A percentile compares a stretch with the other conserved stretches of the same genome.
Conservation (phyloP, 768 basidiomycete genomes). For the Pleurotus tuber-regium region DNA sequence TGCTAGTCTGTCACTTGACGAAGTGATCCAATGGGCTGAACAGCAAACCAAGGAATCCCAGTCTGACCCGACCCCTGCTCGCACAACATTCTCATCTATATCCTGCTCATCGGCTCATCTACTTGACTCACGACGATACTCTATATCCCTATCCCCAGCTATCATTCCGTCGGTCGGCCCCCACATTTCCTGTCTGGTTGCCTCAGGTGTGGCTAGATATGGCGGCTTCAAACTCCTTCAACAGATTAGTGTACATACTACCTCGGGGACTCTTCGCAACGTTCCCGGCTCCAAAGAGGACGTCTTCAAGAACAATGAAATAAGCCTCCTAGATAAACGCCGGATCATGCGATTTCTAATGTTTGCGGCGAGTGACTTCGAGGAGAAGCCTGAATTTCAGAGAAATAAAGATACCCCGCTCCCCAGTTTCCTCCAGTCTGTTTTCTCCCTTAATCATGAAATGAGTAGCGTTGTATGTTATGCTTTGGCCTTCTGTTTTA, state of each 20-base stretch:
- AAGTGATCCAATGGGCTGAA: constrained; percentile 72
- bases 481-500: constrained; percentile 72
- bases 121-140: constrained; percentile 70
- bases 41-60: constrained; percentile 16
- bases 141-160: constrained; percentile 81
- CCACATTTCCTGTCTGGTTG: constrained; percentile 73
- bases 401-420: constrained; percentile 57
- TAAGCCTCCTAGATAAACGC: constrained; percentile 82
- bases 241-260: constrained; percentile 57
- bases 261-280: constrained; percentile 43
- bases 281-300: constrained; percentile 93
- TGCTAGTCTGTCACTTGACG: constrained; percentile 79
- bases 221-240: constrained; percentile 88
- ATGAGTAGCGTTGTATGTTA: constrained; percentile 66
- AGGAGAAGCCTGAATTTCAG: constrained; percentile 54
- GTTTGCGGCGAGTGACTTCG: constrained; percentile 77
- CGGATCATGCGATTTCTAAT: constrained; percentile 89
- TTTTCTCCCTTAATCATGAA: constrained; percentile 60
- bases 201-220: constrained; percentile 85
- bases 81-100: constrained; percentile 36
- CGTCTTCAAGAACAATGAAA: constrained; percentile 80
- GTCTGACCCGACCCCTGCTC: too few species aligned
- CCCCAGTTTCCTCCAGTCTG: constrained; percentile 55
- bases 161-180: constrained; percentile 79
- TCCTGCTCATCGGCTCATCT: constrained; percentile 41